phyloP scores from a whole-genome alignment of 441 rosid species.

The Gossypium schwendimanii region DNA sequence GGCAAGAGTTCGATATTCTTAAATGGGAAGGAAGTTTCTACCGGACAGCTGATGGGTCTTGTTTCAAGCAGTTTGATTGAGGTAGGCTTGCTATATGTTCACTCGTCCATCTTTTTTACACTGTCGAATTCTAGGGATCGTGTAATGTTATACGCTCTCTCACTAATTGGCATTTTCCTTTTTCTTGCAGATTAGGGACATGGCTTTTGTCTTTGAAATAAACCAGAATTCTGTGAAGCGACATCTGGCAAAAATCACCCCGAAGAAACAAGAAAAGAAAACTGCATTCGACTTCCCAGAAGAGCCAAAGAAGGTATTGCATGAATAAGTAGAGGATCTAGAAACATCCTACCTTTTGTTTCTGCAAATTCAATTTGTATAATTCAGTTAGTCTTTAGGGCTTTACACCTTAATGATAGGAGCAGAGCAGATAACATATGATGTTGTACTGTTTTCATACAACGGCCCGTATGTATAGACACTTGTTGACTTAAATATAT shows the following conservation, averaged over 20 bases:
- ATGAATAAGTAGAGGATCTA: slow-evolving; percentile 12
- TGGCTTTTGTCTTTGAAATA: slow-evolving; percentile 52
- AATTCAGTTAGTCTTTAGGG: neutral
- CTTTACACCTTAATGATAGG: neutral
- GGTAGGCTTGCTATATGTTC: slow-evolving; percentile 14
- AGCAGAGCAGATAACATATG: slow-evolving; percentile 4
- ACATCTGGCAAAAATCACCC: slow-evolving; percentile 24
- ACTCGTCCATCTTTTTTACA: too few species aligned
- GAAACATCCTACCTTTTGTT: slow-evolving; percentile 12
- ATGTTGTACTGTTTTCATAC: neutral
- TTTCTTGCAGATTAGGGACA: slow-evolving; percentile 56
- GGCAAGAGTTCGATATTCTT: slow-evolving; percentile 52
- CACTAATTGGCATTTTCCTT: neutral
- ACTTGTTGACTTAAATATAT: neutral
- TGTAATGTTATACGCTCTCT: neutral
- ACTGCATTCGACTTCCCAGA: slow-evolving; percentile 37
- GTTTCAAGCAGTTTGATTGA: slow-evolving; percentile 54
- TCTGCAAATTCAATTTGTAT: slow-evolving; percentile 9
- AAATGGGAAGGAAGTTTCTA: slow-evolving; percentile 55
- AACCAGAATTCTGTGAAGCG: slow-evolving; percentile 44
- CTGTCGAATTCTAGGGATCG: too few species aligned
- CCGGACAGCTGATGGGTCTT: slow-evolving; percentile 35
- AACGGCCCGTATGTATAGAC: neutral
- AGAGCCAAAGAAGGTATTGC: slow-evolving; percentile 25
- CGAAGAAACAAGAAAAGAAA: slow-evolving; percentile 20